Evolutionary conservation across 2,329 filamentous ascomycete genomes (phyloP).

Genomic region (Bisporella sp.): DNA sequence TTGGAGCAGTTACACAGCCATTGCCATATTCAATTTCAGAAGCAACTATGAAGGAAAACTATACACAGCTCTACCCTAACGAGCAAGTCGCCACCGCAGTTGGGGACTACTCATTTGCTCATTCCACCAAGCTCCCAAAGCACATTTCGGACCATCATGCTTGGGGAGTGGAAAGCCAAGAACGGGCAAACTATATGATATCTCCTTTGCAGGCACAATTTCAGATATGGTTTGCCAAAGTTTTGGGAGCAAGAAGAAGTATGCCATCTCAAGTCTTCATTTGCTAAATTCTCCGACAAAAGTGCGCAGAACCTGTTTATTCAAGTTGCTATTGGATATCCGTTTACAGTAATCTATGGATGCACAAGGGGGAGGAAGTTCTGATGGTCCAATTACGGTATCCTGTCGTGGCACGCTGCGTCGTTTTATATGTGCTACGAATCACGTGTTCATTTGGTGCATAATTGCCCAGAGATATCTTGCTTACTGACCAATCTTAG

Average conservation of each 20-base stretch:
- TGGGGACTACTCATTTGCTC: conserved; percentile 34
- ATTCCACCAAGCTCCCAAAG: conserved; percentile 36
- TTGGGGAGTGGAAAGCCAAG: conserved; percentile 11
- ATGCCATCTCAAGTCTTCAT: not conserved
- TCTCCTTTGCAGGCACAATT: conserved; percentile 19
- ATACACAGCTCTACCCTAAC: conserved; percentile 35
- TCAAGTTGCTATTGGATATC: no score
- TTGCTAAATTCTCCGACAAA: no score
- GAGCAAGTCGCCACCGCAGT: conserved; percentile 34
- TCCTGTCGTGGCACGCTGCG: no score
- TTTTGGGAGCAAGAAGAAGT: conserved; percentile 19
- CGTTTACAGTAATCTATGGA: no score
- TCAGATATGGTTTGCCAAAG: conserved; percentile 17
- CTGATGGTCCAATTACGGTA: no score
- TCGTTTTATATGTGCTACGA: not conserved
- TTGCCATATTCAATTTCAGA: no score
- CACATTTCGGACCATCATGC: conserved; percentile 37
- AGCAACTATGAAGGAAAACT: conserved; percentile 20
- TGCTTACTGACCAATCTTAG: conserved; percentile 3
- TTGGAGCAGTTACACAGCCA: not conserved
- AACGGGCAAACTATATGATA: conserved; percentile 19
- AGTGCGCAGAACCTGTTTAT: no score
- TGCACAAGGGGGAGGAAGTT: no score
- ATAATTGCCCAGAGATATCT: no score
- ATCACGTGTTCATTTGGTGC: not conserved